Evolutionary conservation across 2,329 filamentous ascomycete genomes (phyloP).

Genomic region (Ceratocystis destructans): DNA sequence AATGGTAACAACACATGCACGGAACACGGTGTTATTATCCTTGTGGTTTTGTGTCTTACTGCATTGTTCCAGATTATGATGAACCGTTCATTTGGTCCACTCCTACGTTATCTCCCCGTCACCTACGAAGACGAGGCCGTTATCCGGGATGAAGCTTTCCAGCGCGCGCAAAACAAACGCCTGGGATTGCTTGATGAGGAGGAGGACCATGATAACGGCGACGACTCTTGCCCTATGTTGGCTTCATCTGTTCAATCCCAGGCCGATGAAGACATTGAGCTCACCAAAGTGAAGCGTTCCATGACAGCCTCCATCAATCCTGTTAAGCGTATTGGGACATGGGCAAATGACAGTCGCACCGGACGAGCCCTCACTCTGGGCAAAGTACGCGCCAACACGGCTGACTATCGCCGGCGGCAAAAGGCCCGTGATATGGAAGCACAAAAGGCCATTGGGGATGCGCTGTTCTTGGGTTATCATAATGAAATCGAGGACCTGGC

Average conservation of each 20-base stretch:
- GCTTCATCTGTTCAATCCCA: constrained; percentile 18
- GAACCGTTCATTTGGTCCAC: constrained; percentile 69
- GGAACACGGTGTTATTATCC: constrained; percentile 73
- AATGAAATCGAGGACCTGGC: constrained; percentile 93
- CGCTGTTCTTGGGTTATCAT: constrained; percentile 73
- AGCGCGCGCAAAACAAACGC: constrained; percentile 58
- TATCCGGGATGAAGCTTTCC: constrained; percentile 78
- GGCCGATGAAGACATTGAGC: constrained; percentile 27
- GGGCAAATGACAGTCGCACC: constrained; percentile 28
- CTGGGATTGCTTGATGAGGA: constrained; percentile 46
- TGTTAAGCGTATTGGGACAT: constrained; percentile 35
- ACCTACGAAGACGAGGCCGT: constrained; percentile 93
- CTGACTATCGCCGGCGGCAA: constrained; percentile 36
- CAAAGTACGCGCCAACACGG: constrained; percentile 26
- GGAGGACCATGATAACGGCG: constrained; percentile 32
- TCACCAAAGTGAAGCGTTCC: constrained; percentile 25
- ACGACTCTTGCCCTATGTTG: constrained; percentile 27
- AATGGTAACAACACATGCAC: constrained; percentile 44
- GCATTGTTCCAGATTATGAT: constrained; percentile 64
- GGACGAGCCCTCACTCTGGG: constrained; percentile 18
- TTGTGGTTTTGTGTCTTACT: constrained; percentile 58
- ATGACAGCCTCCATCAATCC: constrained; percentile 30
- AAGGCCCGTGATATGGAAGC: constrained; percentile 53
- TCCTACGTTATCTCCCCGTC: constrained; percentile 81
- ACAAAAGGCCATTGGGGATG: constrained; percentile 60